phyloP scores from a whole-genome alignment of 1,284 basidiomycete genomes.

The Apiotrichum gracile region DNA sequence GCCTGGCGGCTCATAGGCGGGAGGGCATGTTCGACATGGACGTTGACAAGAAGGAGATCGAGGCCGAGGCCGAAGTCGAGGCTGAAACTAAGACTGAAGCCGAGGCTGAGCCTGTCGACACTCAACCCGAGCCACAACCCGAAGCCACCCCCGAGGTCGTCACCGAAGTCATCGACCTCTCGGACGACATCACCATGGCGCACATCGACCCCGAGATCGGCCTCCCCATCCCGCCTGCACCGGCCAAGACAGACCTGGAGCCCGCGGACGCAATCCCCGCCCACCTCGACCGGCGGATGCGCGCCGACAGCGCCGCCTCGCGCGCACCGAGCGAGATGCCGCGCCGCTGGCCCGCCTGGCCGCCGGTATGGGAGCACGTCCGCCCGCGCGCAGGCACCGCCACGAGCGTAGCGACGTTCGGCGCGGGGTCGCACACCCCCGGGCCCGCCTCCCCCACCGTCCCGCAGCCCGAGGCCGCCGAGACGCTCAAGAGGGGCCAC shows the following conservation, averaged over 20 bases:
- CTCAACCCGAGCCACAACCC: too few species aligned
- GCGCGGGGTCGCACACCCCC: neutral
- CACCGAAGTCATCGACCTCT: neutral
- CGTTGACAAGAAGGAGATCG: neutral
- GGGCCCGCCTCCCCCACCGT: neutral
- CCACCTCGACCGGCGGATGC: too few species aligned
- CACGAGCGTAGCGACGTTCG: neutral
- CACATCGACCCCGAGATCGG: neutral
- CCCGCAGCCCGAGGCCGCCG: neutral
- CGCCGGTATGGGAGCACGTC: neutral
- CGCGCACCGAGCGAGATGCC: neutral
- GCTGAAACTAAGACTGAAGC: neutral
- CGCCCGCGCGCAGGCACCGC: neutral
- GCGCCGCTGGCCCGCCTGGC: slow-evolving; percentile 1
- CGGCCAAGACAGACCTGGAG: neutral
- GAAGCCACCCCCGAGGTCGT: neutral
- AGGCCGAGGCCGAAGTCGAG: neutral
- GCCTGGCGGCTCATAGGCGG: neutral
- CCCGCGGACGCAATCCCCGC: too few species aligned
- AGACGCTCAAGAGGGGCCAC: neutral
- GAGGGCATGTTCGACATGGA: neutral
- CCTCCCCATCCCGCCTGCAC: neutral
- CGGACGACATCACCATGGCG: neutral
- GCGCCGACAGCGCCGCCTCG: neutral
- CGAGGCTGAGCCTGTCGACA: neutral